These are phyloP conservation scores for Heterobasidion annosum DNA, from an alignment of 1,284 basidiomycete species.

Conservation along the genomic window DNA sequence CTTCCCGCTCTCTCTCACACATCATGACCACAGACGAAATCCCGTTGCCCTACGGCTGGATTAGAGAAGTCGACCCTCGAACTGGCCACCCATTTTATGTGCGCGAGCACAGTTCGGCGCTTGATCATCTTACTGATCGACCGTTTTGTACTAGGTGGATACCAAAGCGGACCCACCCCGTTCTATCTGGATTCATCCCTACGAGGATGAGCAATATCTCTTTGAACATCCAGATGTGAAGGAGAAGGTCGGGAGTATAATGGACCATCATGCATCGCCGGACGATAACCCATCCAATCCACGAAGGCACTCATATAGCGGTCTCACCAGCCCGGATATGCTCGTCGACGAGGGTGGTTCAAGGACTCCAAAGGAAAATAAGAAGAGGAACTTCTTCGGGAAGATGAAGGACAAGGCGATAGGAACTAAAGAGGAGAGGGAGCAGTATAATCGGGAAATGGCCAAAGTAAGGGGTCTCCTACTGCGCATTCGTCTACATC, in stretches of 20 bases:
- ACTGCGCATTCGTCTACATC: not conserved
- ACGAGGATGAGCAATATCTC: slow-evolving; percentile 57
- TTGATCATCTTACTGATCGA: no score
- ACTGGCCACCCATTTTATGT: slow-evolving; percentile 37
- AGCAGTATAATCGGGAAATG: slow-evolving; percentile 31
- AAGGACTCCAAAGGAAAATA: slow-evolving; percentile 5
- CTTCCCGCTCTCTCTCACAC: not conserved
- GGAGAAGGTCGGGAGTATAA: slow-evolving; percentile 21
- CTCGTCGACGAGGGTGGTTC: not conserved
- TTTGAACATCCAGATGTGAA: slow-evolving; percentile 41
- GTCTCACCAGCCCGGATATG: slow-evolving; percentile 6
- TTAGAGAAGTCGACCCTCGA: slow-evolving; percentile 38
- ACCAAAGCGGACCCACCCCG: slow-evolving; percentile 55
- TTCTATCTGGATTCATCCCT: slow-evolving; percentile 64
- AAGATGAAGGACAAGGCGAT: slow-evolving; percentile 55
- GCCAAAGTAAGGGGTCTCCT: slow-evolving; percentile 21
- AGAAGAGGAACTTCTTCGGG: slow-evolving; percentile 44
- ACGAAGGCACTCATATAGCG: slow-evolving; percentile 22
- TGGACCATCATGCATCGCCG: not conserved
- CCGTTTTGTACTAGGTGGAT: slow-evolving; percentile 37
- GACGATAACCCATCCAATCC: slow-evolving; percentile 8
- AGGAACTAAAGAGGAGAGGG: slow-evolving; percentile 55
- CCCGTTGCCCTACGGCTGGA: slow-evolving; percentile 49
- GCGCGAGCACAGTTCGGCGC: slow-evolving; percentile 8
- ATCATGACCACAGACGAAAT: not conserved